Evolutionary conservation across 352 stramenopile genomes (phyloP).

Genomic region (Saprolegnia diclina): DNA sequence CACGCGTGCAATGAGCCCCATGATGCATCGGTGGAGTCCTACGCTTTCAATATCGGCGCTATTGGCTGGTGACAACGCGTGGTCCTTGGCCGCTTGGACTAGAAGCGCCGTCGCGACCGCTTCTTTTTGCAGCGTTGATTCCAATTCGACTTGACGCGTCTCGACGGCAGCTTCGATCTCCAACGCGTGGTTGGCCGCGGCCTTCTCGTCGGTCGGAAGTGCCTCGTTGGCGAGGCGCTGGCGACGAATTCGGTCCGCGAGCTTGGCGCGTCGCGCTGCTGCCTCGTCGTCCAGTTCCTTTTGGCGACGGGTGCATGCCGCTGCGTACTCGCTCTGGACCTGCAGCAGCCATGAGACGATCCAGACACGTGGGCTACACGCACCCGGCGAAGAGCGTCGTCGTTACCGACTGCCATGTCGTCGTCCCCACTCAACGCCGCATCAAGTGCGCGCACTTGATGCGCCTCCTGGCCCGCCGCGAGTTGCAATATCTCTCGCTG

Average conservation of each 20-base stretch:
- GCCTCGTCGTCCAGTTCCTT: slow-evolving; percentile 13
- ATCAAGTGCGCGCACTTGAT: not conserved
- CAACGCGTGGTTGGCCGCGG: not conserved
- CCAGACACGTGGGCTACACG: not conserved
- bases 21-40: not conserved
- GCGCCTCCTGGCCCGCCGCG: not conserved
- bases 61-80: not conserved
- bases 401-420: not conserved
- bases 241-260: not conserved
- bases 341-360: not conserved
- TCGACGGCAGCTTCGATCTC: not conserved
- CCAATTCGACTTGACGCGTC: not conserved
- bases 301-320: not conserved
- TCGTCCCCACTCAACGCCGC: not conserved
- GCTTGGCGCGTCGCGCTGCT: not conserved
- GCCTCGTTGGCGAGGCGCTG: not conserved
- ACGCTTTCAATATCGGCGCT: not conserved
- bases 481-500: not conserved
- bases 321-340: not conserved
- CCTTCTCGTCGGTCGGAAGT: not conserved
- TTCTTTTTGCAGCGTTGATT: not conserved
- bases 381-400: not conserved
- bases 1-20: not conserved
- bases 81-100: not conserved
- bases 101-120: not conserved